These are phyloP conservation scores for Coniella lustricola DNA, from an alignment of 2,329 filamentous ascomycete species.

Conservation along the genomic window DNA sequence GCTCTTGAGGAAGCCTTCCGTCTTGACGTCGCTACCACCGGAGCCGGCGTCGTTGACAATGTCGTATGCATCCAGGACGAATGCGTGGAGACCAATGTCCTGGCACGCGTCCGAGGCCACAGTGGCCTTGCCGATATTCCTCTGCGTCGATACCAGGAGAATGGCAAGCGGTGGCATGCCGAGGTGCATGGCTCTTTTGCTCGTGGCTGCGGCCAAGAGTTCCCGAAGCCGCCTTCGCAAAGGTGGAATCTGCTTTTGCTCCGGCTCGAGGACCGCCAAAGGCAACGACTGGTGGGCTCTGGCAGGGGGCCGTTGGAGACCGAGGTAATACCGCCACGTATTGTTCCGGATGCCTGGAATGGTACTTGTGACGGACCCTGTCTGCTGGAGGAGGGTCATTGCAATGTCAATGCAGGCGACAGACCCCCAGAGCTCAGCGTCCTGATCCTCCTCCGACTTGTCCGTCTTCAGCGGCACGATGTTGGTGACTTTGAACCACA, in stretches of 20 bases:
- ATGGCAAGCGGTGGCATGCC: constrained; percentile 84
- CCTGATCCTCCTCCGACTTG: constrained; percentile 50
- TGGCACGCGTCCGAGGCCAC: constrained; percentile 70
- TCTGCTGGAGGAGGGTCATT: constrained; percentile 83
- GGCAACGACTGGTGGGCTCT: constrained; percentile 32
- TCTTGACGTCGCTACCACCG: constrained; percentile 86
- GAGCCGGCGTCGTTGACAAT: constrained; percentile 86
- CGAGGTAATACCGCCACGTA: constrained; percentile 86
- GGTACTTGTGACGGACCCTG: constrained; percentile 76
- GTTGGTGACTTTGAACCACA: constrained; percentile 88
- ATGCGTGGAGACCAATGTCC: constrained; percentile 85
- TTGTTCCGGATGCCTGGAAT: constrained; percentile 70
- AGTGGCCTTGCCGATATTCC: constrained; percentile 87
- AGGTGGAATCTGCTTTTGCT: constrained; percentile 46
- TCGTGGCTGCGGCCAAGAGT: constrained; percentile 81
- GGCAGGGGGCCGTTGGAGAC: constrained; percentile 60
- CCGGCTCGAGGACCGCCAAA: constrained; percentile 37
- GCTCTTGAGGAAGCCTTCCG: constrained; percentile 81
- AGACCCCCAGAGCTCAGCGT: constrained; percentile 73
- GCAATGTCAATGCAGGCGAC: constrained; percentile 80
- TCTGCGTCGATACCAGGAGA: constrained; percentile 82
- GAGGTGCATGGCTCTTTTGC: constrained; percentile 76
- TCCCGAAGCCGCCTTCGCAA: constrained; percentile 70
- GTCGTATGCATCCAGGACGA: constrained; percentile 85
- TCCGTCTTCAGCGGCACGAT: constrained; percentile 51